Evolutionary conservation across 306 rosid species (phyloP).

Genomic region (Abrus pulchellus): DNA sequence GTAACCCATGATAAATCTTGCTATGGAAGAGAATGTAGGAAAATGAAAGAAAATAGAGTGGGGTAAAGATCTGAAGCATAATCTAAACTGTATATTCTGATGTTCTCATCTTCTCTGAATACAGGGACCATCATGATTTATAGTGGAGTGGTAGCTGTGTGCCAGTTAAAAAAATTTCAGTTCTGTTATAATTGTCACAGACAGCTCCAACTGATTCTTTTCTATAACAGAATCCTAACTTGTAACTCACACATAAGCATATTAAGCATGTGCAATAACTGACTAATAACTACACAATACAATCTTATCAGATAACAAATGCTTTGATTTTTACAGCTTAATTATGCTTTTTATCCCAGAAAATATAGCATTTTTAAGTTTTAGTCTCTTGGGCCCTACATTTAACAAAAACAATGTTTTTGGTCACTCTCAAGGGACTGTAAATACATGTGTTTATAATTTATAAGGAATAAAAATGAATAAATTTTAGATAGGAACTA

Average conservation of each 20-base stretch:
- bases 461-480: background rate
- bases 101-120: background rate
- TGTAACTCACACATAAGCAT: background rate
- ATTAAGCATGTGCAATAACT: background rate
- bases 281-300: background rate
- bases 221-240: background rate
- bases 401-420: background rate
- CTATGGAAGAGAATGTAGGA: background rate
- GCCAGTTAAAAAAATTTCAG: background rate
- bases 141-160: background rate
- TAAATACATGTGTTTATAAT: background rate
- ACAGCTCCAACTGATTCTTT: background rate
- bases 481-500: background rate
- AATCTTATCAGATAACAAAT: slow-evolving; percentile 1
- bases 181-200: background rate
- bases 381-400: background rate
- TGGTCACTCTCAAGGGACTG: background rate
- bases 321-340: background rate
- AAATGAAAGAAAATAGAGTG: background rate
- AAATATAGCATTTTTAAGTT: background rate
- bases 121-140: background rate
- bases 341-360: background rate
- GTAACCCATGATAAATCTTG: background rate
- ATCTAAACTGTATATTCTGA: slow-evolving; percentile 1
- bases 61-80: background rate